Conservation (phyloP, 768 basidiomycete genomes). For the Lepiota venenata region DNA sequence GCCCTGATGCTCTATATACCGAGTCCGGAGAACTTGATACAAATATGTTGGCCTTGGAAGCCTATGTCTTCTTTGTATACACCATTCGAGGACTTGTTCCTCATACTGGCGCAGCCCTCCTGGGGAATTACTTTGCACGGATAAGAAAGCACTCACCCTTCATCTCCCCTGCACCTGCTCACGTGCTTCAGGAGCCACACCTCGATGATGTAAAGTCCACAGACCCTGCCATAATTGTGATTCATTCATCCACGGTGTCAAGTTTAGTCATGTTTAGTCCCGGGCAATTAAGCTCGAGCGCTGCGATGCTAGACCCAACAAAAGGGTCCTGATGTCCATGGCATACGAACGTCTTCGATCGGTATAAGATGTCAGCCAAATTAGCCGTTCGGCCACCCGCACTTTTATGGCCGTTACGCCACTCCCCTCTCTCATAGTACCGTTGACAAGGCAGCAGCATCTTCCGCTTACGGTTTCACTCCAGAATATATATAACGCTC, state of each 20-base stretch:
- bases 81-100: not conserved
- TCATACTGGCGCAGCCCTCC: not conserved
- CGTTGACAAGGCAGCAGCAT: slow-evolving; percentile 12
- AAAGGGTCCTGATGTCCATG: slow-evolving; percentile 11
- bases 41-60: too few species aligned
- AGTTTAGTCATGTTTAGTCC: slow-evolving; percentile 11
- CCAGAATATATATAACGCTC: slow-evolving; percentile 1
- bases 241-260: slow-evolving; percentile 11
- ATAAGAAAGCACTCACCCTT: not conserved
- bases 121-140: not conserved
- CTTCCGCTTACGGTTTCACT: slow-evolving; percentile 1
- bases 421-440: slow-evolving; percentile 12
- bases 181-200: not conserved
- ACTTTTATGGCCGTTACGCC: slow-evolving; percentile 10
- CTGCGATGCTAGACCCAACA: slow-evolving; percentile 8
- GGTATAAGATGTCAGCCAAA: slow-evolving; percentile 10
- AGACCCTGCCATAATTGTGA: slow-evolving; percentile 4
- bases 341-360: slow-evolving; percentile 8
- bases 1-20: too few species aligned
- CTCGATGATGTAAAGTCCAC: slow-evolving; percentile 5
- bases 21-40: too few species aligned
- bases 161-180: not conserved
- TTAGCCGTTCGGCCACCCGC: slow-evolving; percentile 7
- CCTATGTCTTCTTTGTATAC: too few species aligned
- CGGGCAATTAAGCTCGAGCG: slow-evolving; percentile 12